Evolutionary conservation across 2,329 filamentous ascomycete species (phyloP), one percentile per base, ranked within the genome.

Genomic region (Penicillium sp.): DNA sequence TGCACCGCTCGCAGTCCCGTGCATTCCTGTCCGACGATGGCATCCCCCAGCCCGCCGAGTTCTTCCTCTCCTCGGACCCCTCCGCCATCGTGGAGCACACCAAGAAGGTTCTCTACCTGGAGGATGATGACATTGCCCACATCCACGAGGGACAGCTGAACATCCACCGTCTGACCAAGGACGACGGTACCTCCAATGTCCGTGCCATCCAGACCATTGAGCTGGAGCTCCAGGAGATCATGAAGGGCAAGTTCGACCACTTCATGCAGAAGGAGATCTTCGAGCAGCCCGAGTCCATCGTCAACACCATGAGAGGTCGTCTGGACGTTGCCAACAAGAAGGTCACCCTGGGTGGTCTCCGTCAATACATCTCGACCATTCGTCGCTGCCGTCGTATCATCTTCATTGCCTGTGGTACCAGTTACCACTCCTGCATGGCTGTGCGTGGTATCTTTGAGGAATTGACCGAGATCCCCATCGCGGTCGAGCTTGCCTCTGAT

Each of bases 241-340:
- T 99, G 94, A 99, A 99, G 88, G 94, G 94, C 78, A 95, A 94
- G 75, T 99, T 97, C 79, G 94, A 99, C 77, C 94, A 99, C 82
- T 99, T 97, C 84, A 99, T 99, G 94, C 94, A 99, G 77, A 99
- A 99, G 86, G 94, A 99, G 78, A 99, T 99, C 71, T 99, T 99
- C 77, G 94, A 99, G 84, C 94, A 99, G 83, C 94, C 94, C 71
- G 94, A 99, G 80, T 99, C 94, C 13, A 91, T 99, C 58, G 88
- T 99, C 81, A 99, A 99, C 85, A 97, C 94, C 65, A 99, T 99
- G 94, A 91, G 94, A 86, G 94, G 94, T 79, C 94, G 94, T 80
- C 83, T 99, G 68, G 94, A 99, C 77, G 83, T 89, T 57, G 88
- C 86, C 68, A 96, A 97, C 83, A 96, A 95, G 84, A 90, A 86